Percentiles rank a stretch among this genome's conserved stretches.
Evolutionary conservation across 306 rosid genomes (phyloP).

Genomic region (Betula pendula): DNA sequence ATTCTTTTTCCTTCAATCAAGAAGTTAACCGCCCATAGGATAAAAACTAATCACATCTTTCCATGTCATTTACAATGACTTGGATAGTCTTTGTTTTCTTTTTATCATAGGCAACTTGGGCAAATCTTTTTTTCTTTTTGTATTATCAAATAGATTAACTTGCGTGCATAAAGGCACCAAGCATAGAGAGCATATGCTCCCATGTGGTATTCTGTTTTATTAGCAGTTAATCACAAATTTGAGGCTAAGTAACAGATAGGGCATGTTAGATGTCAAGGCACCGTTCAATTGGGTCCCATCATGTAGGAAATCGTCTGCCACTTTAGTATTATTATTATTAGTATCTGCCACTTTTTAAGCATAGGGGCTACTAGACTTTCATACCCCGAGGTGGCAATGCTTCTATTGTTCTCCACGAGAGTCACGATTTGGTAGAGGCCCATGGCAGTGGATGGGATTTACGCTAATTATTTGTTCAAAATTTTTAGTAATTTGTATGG

Average conservation of each 20-base stretch:
- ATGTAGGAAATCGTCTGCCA: neutral
- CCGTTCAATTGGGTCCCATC: neutral
- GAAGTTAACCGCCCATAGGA: neutral
- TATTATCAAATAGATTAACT: neutral
- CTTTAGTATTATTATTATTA: neutral
- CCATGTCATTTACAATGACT: neutral
- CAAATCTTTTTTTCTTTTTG: neutral
- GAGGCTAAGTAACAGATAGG: neutral
- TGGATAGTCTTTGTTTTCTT: neutral
- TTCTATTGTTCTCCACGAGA: constrained; percentile 35
- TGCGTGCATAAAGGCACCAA: neutral
- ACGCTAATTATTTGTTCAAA: too few relatives aligned
- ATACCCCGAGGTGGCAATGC: neutral
- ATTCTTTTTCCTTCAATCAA: too few relatives aligned
- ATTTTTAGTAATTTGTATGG: too few relatives aligned
- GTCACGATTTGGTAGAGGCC: too few relatives aligned
- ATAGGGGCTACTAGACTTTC: constrained; percentile 16
- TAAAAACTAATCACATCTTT: neutral
- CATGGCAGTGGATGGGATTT: too few relatives aligned
- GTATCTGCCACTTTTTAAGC: too few relatives aligned
- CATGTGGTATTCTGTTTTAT: neutral
- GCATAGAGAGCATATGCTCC: neutral
- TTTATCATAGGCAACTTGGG: too few relatives aligned
- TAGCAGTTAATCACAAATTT: neutral
- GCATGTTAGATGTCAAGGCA: constrained; percentile 9